Conservation (phyloP, 1,284 basidiomycete genomes). For the Tylopilus orsonianus region DNA sequence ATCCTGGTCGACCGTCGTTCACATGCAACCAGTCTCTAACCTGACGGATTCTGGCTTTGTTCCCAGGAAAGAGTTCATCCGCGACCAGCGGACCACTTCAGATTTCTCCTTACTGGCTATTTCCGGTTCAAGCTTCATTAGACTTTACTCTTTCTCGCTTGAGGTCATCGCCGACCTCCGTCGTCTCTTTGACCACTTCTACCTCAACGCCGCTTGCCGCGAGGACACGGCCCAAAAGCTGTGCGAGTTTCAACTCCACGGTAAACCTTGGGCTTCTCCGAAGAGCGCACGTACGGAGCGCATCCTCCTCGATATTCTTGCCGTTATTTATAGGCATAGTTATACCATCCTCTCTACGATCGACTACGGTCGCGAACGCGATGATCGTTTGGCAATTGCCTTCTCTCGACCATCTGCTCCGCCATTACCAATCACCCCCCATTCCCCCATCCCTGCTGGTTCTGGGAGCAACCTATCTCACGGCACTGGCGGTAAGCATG, state of each 20-base stretch:
- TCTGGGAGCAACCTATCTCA: slow-evolving; percentile 40
- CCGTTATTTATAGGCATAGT: slow-evolving; percentile 60
- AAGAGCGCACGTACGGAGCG: slow-evolving; percentile 66
- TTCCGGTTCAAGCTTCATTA: slow-evolving; percentile 57
- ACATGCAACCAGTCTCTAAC: slow-evolving; percentile 34
- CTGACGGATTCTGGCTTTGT: slow-evolving; percentile 48
- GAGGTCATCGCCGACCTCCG: slow-evolving; percentile 52
- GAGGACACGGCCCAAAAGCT: slow-evolving; percentile 60
- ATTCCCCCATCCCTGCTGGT: slow-evolving; percentile 36
- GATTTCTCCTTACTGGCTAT: slow-evolving; percentile 68
- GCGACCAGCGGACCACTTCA: slow-evolving; percentile 52
- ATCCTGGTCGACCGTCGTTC: slow-evolving; percentile 27
- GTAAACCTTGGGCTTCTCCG: slow-evolving; percentile 69
- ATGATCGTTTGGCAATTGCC: slow-evolving; percentile 67
- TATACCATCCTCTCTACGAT: slow-evolving; percentile 65
- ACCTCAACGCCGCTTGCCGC: slow-evolving; percentile 45
- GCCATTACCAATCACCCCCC: slow-evolving; percentile 32
- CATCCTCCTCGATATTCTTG: slow-evolving; percentile 65
- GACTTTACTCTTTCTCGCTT: slow-evolving; percentile 66
- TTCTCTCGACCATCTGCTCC: slow-evolving; percentile 53
- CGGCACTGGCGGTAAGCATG: slow-evolving; percentile 32
- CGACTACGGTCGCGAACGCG: slow-evolving; percentile 74
- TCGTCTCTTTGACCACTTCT: slow-evolving; percentile 50
- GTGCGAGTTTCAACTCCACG: slow-evolving; percentile 63
- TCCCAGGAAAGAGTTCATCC: slow-evolving; percentile 70